Conservation (phyloP, 2,329 filamentous ascomycete species). For the Colletotrichum liriopes region DNA sequence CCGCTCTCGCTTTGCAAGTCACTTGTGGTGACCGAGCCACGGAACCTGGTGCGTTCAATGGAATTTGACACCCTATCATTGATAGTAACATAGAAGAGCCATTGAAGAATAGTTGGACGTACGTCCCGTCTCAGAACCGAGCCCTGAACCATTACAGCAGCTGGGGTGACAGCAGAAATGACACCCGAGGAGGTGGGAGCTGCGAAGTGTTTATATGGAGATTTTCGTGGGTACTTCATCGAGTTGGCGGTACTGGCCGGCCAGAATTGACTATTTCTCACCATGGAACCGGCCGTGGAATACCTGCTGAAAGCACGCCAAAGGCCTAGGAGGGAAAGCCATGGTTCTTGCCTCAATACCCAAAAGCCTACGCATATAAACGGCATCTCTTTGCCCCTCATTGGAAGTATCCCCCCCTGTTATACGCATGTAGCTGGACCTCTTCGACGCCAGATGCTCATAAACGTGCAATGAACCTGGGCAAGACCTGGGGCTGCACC, state of each 20-base stretch:
- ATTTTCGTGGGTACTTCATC: neutral
- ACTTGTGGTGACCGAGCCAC: neutral
- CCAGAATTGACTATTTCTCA: neutral
- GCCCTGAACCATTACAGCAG: no score
- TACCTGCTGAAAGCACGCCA: neutral
- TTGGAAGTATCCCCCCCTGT: no score
- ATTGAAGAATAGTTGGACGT: no score
- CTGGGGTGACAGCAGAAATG: neutral
- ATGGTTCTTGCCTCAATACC: no score
- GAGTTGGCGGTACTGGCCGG: neutral
- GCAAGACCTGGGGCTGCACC: no score
- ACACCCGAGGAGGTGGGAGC: neutral
- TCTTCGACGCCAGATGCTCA: no score
- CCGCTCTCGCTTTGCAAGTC: neutral
- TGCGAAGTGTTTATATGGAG: neutral
- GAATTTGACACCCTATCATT: neutral
- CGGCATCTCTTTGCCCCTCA: no score
- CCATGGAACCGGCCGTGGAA: neutral
- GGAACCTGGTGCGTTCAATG: neutral
- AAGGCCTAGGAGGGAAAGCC: neutral
- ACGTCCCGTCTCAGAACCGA: no score
- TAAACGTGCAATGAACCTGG: no score
- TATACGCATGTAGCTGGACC: no score
- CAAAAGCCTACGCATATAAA: no score
- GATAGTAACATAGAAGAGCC: no score